Evolutionary conservation across 2,329 filamentous ascomycete genomes (phyloP), one percentile per base, ranked within the genome.

Genomic region (Botrytis deweyae): DNA sequence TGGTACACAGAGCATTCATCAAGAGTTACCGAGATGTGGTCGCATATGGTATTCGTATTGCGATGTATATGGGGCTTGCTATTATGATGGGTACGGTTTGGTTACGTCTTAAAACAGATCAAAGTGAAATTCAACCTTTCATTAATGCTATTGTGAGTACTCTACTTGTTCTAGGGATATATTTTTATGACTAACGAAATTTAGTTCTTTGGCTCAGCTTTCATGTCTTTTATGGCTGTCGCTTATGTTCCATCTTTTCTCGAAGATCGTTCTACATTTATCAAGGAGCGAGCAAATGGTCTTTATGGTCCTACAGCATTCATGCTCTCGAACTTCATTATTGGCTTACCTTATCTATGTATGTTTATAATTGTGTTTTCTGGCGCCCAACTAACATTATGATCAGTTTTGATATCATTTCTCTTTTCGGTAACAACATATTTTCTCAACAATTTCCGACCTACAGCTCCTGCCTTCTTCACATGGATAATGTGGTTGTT

Each of bases 31-130:
- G 94, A 40, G 94, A 97, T 80, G 87, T 97, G 10, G 89, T 97
- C 70, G 93, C 91, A 0, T 97, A 97, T 79, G 92, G 92, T 0
- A 93, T 96, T 77, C 89, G 94, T 5, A 86, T 96, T 61, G 91
- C 88, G 59, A 97, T 97, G 93, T 96, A 97, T 82, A 86, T 91
- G 75, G 88, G 89, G 0, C 86, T 97, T 25, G 93, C 93, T 1
- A 88, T 96, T 78, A 91, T 96, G 88, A 94, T 95, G 91, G 93
- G 94, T 8, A 97, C 94, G 0, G 92, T 97, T 20, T 97, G 93
- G 91, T 84, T 97, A 22, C 89, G 93, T 9, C 85, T 97, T 4
- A 83, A 87, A 6, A 86, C 91, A 0, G 84, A 86, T 0, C 93
- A 97, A 80, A 84, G 87, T 73, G 91, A 92, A 74, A 95, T 97